A percentile compares a stretch with the other conserved stretches of the same genome.
Conservation (phyloP, 495 filamentous ascomycete species). For the Bryoglossum gracile region DNA sequence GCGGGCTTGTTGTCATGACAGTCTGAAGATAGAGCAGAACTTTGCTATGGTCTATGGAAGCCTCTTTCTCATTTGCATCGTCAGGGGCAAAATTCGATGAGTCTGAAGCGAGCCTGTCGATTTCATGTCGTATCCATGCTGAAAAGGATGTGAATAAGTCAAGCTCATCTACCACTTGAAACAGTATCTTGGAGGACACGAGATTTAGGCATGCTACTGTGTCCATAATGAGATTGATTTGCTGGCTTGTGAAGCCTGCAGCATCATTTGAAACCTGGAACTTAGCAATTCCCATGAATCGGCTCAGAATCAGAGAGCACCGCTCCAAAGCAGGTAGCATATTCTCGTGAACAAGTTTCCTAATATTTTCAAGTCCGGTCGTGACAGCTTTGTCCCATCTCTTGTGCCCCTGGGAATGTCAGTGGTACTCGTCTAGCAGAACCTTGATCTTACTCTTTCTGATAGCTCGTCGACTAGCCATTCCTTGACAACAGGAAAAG, state of each 20-base stretch:
- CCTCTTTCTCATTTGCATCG: slow-evolving; percentile 48
- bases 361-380: slow-evolving; percentile 67
- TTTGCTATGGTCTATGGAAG: slow-evolving; percentile 45
- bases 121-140: slow-evolving; percentile 77
- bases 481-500: slow-evolving; percentile 66
- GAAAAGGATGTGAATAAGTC: slow-evolving; percentile 73
- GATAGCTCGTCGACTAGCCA: slow-evolving; percentile 84
- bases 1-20: slow-evolving; percentile 39
- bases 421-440: not conserved
- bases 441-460: slow-evolving; percentile 56
- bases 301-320: slow-evolving; percentile 71
- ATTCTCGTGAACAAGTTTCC: slow-evolving; percentile 73
- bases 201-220: slow-evolving; percentile 70
- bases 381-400: slow-evolving; percentile 87
- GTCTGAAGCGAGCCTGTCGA: slow-evolving; percentile 53
- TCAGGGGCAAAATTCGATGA: slow-evolving; percentile 36
- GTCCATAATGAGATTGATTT: slow-evolving; percentile 51
- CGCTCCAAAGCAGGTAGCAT: slow-evolving; percentile 82
- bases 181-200: slow-evolving; percentile 65
- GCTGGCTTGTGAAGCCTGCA: slow-evolving; percentile 52
- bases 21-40: slow-evolving; percentile 46
- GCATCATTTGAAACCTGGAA: slow-evolving; percentile 63
- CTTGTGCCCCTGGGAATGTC: slow-evolving; percentile 67
- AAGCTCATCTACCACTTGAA: slow-evolving; percentile 66
- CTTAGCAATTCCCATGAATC: slow-evolving; percentile 76